These are phyloP conservation scores for Fusarium austroafricanum DNA, from an alignment of 2,329 filamentous ascomycete species.

Conservation along the genomic window DNA sequence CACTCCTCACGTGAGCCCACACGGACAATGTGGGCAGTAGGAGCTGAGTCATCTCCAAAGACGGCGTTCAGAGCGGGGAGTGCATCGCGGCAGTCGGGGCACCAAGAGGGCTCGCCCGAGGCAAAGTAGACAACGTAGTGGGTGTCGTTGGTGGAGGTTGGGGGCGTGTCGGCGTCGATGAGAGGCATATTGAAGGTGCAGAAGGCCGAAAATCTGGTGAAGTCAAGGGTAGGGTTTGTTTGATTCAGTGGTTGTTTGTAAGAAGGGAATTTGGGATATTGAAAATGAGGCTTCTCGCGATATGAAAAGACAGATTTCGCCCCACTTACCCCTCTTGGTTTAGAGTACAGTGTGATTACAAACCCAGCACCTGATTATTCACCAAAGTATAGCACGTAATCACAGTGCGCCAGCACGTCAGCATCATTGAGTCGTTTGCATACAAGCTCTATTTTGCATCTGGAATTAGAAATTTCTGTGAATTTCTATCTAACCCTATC, in stretches of 20 bases:
- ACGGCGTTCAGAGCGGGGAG: slow-evolving; percentile 42
- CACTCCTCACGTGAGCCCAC: slow-evolving; percentile 43
- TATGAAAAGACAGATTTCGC: not conserved
- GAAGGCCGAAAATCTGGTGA: no score
- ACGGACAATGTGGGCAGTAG: slow-evolving; percentile 44
- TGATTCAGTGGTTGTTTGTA: not conserved
- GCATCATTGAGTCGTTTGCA: no score
- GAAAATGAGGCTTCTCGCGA: not conserved
- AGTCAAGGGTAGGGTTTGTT: no score
- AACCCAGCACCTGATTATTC: no score
- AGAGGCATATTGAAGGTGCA: slow-evolving; percentile 29
- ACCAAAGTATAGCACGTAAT: no score
- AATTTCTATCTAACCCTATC: no score
- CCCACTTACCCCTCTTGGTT: not conserved
- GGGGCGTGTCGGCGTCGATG: slow-evolving; percentile 42
- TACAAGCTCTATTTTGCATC: no score
- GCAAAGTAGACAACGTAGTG: slow-evolving; percentile 50
- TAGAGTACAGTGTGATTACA: not conserved
- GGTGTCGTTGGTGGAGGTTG: slow-evolving; percentile 37
- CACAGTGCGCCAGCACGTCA: no score
- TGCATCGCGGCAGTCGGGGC: slow-evolving; percentile 45
- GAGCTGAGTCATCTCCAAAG: slow-evolving; percentile 41
- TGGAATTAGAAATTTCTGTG: no score
- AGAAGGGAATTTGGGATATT: not conserved
- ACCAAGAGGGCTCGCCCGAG: slow-evolving; percentile 48